Conservation (phyloP, 768 basidiomycete species). For the Gymnopilus dilepis region DNA sequence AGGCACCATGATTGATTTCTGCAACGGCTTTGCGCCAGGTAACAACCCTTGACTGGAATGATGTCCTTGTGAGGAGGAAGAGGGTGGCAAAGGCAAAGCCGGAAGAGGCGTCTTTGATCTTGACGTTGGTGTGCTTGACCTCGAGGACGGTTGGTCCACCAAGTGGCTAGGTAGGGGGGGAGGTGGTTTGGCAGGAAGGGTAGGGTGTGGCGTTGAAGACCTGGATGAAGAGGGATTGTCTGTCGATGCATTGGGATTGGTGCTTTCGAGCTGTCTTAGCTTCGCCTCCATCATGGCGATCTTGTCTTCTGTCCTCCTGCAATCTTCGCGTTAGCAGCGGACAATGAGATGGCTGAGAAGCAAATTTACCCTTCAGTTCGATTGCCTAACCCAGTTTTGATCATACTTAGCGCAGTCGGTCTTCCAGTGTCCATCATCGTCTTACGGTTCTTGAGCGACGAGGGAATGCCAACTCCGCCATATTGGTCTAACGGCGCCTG, state of each 20-base stretch:
- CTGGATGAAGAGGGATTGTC: too few species aligned
- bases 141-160: constrained; percentile 2
- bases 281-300: constrained; percentile 98
- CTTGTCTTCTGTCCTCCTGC: constrained; percentile 76
- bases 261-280: constrained; percentile 73
- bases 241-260: constrained; percentile 31
- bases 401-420: constrained; percentile 86
- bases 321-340: constrained; percentile 7
- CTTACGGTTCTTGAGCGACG: constrained; percentile 40
- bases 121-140: constrained; percentile 11
- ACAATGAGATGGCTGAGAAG: not conserved
- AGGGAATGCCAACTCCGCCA: constrained; percentile 24
- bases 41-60: not conserved
- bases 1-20: not conserved
- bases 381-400: constrained; percentile 69
- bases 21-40: not conserved
- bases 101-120: constrained; percentile 30
- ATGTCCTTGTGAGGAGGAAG: not conserved
- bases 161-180: too few species aligned
- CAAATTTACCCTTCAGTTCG: constrained; percentile 56
- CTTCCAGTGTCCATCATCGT: constrained; percentile 61
- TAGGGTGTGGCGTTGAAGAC: constrained; percentile 40
- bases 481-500: constrained; percentile 67
- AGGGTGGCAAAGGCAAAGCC: constrained; percentile 27
- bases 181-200: constrained; percentile 37